phyloP scores from a whole-genome alignment of 2,329 filamentous ascomycete species.

The Phyllosticta ampelicida region DNA sequence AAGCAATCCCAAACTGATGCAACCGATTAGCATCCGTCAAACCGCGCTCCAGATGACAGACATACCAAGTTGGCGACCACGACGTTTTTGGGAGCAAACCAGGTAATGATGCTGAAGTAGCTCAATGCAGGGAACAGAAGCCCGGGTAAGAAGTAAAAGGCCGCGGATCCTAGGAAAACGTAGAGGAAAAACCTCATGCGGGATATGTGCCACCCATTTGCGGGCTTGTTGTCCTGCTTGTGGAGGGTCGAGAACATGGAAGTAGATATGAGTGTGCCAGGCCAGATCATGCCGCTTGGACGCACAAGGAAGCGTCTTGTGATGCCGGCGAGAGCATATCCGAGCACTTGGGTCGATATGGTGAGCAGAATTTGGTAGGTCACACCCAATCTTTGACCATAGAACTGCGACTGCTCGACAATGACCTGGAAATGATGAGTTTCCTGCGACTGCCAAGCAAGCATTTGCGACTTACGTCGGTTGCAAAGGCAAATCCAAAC shows the following conservation, averaged over 20 bases:
- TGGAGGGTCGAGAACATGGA: conserved; percentile 84
- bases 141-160: conserved; percentile 78
- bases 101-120: conserved; percentile 82
- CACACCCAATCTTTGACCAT: conserved; percentile 68
- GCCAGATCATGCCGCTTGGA: conserved; percentile 86
- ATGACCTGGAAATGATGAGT: conserved; percentile 45
- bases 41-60: not conserved
- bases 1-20: conserved; percentile 62
- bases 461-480: conserved; percentile 45
- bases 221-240: conserved; percentile 70
- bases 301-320: conserved; percentile 72
- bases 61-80: conserved; percentile 64
- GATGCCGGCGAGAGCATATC: conserved; percentile 76
- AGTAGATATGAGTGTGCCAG: conserved; percentile 75
- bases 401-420: conserved; percentile 82
- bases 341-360: conserved; percentile 75
- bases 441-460: not conserved
- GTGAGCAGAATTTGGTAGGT: conserved; percentile 73
- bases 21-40: conserved; percentile 2
- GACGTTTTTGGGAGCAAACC: conserved; percentile 80
- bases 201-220: conserved; percentile 72
- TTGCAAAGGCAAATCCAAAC: conserved; percentile 81
- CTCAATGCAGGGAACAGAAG: conserved; percentile 73
- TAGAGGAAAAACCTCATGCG: conserved; percentile 75
- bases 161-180: conserved; percentile 59